Evolutionary conservation across 1,284 basidiomycete genomes (phyloP), one percentile per base, ranked within the genome.

Genomic region (Cerioporus squamosus): DNA sequence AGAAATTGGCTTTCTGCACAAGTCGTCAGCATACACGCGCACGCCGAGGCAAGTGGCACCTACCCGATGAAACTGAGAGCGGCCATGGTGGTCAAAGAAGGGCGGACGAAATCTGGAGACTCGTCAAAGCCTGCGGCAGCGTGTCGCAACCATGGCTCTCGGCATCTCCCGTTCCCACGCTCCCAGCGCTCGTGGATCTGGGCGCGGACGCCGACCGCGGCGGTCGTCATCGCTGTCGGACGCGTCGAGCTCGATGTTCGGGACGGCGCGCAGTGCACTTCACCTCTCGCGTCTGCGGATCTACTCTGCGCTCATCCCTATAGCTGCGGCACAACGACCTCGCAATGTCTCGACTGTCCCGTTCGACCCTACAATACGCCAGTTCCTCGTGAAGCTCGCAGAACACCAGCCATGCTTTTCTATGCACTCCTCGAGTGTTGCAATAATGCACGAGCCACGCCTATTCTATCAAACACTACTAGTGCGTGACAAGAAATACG

Each of bases 1-100:
- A 64, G 91, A 93, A 65, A 95, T 95, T n/a, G 88, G 83, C 81
- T 92, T 92, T 73, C 90, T 91, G 74, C n/a, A 47, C 39, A 44
- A 42, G 57, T 64, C 49, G 57, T 70, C 58, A 72, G 69, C 38
- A 63, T 52, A 10, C n/a, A 51, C 38, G 44, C 18, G 33, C 42
- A 51, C 18, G 31, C 46, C 15, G 38, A 22, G 38, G 8, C 29
- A 33, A 22, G 63, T 18, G 38, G 22, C 36, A 68, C 77, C 40
- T 59, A 88, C 88, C 87, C 88, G 67, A 90, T 90, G 70, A 88
- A 90, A 74, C 84, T 88, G 60, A 82, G 59, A 45, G 63, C 80
- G 63, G 88, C 87, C 88, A 90, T 90, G 68, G 63, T 74, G 58
- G 62, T 57, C 60, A 63, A 51, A 56, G 59, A 54, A 52, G 43